Percentiles rank a stretch among this genome's conserved stretches.
Conservation (phyloP, 352 stramenopile genomes). For the Phytophthora meadii region DNA sequence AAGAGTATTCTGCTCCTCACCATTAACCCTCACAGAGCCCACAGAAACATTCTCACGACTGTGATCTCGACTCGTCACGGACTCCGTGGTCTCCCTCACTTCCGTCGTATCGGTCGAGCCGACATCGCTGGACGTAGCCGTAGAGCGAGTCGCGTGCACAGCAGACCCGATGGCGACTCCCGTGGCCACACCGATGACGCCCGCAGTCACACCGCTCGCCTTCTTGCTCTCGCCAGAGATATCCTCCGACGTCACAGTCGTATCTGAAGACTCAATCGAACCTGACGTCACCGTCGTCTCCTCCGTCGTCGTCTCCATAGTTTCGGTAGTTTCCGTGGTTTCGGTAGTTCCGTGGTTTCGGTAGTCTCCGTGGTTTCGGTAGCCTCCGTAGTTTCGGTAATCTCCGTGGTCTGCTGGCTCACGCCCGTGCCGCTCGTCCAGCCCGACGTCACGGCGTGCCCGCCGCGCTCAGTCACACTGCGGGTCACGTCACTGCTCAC, state of each 20-base stretch:
- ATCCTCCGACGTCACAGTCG: not conserved
- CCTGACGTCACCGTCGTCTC: not conserved
- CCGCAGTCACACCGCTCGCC: conserved; percentile 2
- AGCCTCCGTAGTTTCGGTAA: not conserved
- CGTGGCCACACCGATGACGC: not conserved
- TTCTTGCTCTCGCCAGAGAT: conserved; percentile 1
- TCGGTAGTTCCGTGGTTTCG: not conserved
- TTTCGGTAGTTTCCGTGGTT: not conserved
- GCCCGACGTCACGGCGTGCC: conserved; percentile 1
- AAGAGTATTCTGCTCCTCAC: conserved; percentile 1
- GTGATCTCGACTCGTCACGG: too few relatives aligned
- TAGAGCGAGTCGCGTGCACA: conserved; percentile 11
- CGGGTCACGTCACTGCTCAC: conserved; percentile 6
- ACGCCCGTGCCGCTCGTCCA: not conserved
- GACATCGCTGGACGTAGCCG: not conserved
- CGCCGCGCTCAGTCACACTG: conserved; percentile 6
- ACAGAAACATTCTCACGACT: too few relatives aligned
- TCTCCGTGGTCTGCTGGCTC: not conserved
- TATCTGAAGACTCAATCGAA: not conserved
- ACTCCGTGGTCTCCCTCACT: not conserved
- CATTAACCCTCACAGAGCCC: too few relatives aligned
- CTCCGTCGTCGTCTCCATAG: not conserved
- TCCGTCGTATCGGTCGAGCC: conserved; percentile 4
- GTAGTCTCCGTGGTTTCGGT: not conserved
- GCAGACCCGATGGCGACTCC: conserved; percentile 13